phyloP scores from a whole-genome alignment of 805 yeast genomes.

The Saccharomycopsis schoenii region DNA sequence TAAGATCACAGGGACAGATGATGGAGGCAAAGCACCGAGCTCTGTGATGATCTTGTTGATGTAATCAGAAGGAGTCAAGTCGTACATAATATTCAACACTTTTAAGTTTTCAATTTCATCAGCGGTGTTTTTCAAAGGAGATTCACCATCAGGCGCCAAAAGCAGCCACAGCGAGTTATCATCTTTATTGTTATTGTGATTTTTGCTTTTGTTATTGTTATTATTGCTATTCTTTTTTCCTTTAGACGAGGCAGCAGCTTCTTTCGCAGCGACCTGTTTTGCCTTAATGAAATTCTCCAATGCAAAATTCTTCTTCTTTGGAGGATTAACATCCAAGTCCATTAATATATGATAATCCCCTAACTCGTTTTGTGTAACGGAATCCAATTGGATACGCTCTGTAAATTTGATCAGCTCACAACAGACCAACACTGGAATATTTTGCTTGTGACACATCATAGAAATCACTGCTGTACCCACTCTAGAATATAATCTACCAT shows the following conservation, averaged over 20 bases:
- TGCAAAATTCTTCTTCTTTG: conserved; percentile 49
- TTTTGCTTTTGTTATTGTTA: conserved; percentile 22
- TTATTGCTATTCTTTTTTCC: conserved; percentile 25
- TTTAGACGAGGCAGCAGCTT: background rate
- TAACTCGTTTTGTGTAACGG: conserved; percentile 89
- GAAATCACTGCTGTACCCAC: conserved; percentile 94
- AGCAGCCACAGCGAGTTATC: conserved; percentile 18
- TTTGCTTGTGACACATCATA: conserved; percentile 77
- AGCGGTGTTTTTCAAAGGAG: conserved; percentile 23
- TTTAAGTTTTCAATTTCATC: conserved; percentile 37
- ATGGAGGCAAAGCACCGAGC: conserved; percentile 91
- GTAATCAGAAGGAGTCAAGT: conserved; percentile 87
- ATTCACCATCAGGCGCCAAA: conserved; percentile 20
- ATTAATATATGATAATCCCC: conserved; percentile 69
- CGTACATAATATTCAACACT: conserved; percentile 80
- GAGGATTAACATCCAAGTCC: conserved; percentile 39
- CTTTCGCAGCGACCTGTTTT: background rate
- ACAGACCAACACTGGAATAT: conserved; percentile 90
- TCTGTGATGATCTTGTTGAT: conserved; percentile 94
- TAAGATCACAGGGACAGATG: conserved; percentile 94
- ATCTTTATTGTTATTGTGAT: conserved; percentile 17
- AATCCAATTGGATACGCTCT: conserved; percentile 90
- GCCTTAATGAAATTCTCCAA: conserved; percentile 50
- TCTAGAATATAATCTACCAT: conserved; percentile 85
- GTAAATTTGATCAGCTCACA: conserved; percentile 93